These are phyloP conservation scores for Podaxis sp. DNA, from an alignment of 768 basidiomycete genomes.

Conservation along the genomic window DNA sequence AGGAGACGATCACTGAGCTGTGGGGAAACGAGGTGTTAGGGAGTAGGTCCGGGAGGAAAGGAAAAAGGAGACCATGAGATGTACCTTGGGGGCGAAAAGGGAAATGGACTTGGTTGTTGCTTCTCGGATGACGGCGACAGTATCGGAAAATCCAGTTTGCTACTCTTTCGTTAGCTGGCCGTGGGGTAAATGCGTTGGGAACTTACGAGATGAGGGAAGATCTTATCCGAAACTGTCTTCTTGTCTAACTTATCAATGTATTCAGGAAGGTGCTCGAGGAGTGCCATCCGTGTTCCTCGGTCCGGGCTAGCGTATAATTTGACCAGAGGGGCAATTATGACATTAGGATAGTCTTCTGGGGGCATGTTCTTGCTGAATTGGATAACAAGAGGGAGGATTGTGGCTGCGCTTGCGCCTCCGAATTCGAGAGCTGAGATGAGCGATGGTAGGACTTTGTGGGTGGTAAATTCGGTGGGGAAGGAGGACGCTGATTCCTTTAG, in stretches of 20 bases:
- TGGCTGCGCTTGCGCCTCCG: constrained; percentile 72
- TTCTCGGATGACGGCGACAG: constrained; percentile 91
- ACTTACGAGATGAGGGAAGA: constrained; percentile 91
- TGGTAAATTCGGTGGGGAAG: constrained; percentile 84
- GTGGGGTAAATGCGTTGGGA: background rate
- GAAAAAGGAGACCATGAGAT: constrained; percentile 9
- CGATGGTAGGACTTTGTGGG: constrained; percentile 85
- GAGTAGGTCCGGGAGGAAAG: background rate
- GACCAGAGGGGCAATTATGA: constrained; percentile 76
- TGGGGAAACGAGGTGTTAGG: background rate
- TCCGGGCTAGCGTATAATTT: constrained; percentile 89
- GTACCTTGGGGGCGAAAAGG: constrained; percentile 80
- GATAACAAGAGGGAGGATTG: constrained; percentile 82
- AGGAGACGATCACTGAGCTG: constrained; percentile 89
- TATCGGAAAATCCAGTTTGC: constrained; percentile 97
- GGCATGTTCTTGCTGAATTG: constrained; percentile 74
- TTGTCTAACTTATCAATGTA: constrained; percentile 88
- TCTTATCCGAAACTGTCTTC: constrained; percentile 78
- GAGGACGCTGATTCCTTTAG: constrained; percentile 78
- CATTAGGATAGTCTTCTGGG: constrained; percentile 64
- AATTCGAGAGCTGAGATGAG: constrained; percentile 76
- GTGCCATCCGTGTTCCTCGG: constrained; percentile 90
- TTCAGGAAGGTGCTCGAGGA: constrained; percentile 81
- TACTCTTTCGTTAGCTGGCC: constrained; percentile 27
- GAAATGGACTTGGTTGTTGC: constrained; percentile 89